phyloP scores from a whole-genome alignment of 2,329 filamentous ascomycete genomes.

The Neurospora sp. region DNA sequence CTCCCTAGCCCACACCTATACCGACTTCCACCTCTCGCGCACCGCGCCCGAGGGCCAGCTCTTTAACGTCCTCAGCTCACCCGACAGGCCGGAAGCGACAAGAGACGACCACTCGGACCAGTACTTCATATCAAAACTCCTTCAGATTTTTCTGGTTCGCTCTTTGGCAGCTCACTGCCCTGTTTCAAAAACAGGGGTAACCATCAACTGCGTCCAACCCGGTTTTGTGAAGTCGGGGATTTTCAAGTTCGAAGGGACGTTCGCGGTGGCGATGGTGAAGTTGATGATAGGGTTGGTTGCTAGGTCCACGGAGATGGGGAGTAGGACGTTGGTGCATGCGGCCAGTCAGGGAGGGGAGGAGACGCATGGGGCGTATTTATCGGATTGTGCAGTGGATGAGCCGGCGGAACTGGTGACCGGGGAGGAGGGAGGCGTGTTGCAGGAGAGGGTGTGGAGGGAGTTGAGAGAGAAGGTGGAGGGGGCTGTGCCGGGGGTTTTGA shows the following conservation, averaged over 20 bases:
- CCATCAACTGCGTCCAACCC: not conserved
- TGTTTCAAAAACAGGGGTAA: not conserved
- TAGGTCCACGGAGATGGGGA: conserved; percentile 10
- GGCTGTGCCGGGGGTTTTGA: not conserved
- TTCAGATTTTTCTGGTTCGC: conserved; percentile 7
- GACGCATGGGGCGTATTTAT: conserved; percentile 32
- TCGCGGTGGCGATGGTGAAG: not conserved
- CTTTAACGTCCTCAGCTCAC: conserved; percentile 13
- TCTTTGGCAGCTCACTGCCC: not conserved
- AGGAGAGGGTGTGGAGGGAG: conserved; percentile 32
- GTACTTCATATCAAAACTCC: conserved; percentile 12
- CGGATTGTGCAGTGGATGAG: conserved; percentile 7
- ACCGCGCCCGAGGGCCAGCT: conserved; percentile 19
- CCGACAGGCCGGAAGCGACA: not conserved
- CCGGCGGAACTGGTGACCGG: not conserved
- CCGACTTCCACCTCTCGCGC: conserved; percentile 19
- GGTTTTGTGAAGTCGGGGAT: conserved; percentile 1
- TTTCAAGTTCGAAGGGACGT: not conserved
- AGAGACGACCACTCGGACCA: not conserved
- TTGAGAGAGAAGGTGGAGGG: conserved; percentile 31
- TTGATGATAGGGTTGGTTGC: not conserved
- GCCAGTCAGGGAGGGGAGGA: conserved; percentile 13
- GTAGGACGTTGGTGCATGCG: conserved; percentile 8
- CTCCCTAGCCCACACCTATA: conserved; percentile 20
- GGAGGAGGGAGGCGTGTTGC: conserved; percentile 24